Evolutionary conservation across 140 eudicot species (phyloP), one percentile per base, ranked within the genome.

Genomic region (Cichorium intybus): DNA sequence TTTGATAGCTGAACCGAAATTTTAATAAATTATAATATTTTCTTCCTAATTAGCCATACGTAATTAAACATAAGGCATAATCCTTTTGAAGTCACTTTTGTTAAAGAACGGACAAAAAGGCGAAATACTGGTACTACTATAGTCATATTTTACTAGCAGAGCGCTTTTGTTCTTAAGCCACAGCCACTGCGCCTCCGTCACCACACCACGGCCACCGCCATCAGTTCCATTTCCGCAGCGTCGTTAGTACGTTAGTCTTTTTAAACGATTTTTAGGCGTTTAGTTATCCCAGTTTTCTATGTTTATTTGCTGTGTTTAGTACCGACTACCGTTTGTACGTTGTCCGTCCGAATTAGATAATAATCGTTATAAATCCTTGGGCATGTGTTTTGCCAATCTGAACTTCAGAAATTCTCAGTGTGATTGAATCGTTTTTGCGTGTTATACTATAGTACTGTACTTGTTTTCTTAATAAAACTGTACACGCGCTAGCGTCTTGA

Each of bases 181-280:
- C 31, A 24, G 12, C 54, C 67, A 15, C 67, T 43, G 11, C 20
- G 49, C 48, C 57, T 17, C 48, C 49, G 24, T 46, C 48, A 49
- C 49, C 10, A 20, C 31, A 37, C 35, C 58, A 18, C 60, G 10
- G 34, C 71, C 48, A 65, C 60, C n/a, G 24, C 14, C 35, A 62
- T 17, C 70, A 5, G 14, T 24, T 20, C 51, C 71, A 23, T 51
- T 15, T 50, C 52, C 12, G 12, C 52, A 31, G 49, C 17, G 41
- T 50, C 60, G 21, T 29, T 49, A 22, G 60, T 50, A 15, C 61
- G 60, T 47, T 65, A 48, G 28, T 10, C 45, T 27, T 49, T 31
- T 6, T 20, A 63, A 24, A 17, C 28, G 20, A 31, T 49, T 22
- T 33, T 50, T 17, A 15, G 10, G 8, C 53, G 28, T 35, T 43